A percentile compares a stretch with the other conserved stretches of the same genome.
These are phyloP conservation scores for Chlorociboria aeruginascens DNA, from an alignment of 495 filamentous ascomycete species.

Conservation along the genomic window DNA sequence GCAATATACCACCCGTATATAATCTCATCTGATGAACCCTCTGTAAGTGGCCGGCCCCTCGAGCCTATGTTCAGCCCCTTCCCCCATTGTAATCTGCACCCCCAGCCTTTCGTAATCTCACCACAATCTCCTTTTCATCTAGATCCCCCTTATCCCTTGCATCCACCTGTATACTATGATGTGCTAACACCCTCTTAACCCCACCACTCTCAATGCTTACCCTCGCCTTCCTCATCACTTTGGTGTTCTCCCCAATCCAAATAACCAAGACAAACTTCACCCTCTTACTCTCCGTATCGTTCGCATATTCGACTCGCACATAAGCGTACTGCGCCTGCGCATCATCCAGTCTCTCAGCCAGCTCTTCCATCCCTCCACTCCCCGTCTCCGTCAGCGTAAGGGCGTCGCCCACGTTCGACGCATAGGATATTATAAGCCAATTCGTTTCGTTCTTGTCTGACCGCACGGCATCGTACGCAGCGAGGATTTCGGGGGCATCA, in stretches of 20 bases:
- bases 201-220: slow-evolving; percentile 43
- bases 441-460: slow-evolving; percentile 43
- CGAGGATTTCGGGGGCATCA: slow-evolving; percentile 17
- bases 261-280: slow-evolving; percentile 46
- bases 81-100: slow-evolving; percentile 50
- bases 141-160: slow-evolving; percentile 38
- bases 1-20: too few species aligned
- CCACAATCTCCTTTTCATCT: slow-evolving; percentile 40
- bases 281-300: slow-evolving; percentile 45
- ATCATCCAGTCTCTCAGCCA: slow-evolving; percentile 28
- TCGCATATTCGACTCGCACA: slow-evolving; percentile 44
- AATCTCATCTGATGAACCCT: too few species aligned
- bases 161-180: slow-evolving; percentile 41
- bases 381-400: slow-evolving; percentile 36
- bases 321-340: slow-evolving; percentile 44
- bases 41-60: too few species aligned
- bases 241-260: slow-evolving; percentile 43
- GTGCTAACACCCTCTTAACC: slow-evolving; percentile 41
- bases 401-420: slow-evolving; percentile 31
- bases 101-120: slow-evolving; percentile 38
- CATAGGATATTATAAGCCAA: slow-evolving; percentile 45
- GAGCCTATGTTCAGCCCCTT: slow-evolving; percentile 25
- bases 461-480: slow-evolving; percentile 24
- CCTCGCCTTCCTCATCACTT: slow-evolving; percentile 47
- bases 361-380: slow-evolving; percentile 36